Conservation (phyloP, 1,139 yeast species). For the Taiozyma onychis region DNA sequence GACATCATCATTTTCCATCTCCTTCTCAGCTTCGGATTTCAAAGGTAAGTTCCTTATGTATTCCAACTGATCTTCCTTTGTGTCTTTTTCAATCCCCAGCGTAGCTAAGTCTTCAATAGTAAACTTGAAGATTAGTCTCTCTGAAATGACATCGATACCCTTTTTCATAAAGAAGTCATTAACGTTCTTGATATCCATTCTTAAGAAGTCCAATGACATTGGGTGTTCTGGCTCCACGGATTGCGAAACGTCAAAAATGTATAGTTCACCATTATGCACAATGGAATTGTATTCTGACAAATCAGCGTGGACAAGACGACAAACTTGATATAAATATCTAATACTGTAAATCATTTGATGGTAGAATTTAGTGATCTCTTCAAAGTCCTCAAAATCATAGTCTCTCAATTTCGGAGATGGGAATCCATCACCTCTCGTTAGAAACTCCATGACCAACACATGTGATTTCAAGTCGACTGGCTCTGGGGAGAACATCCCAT, state of each 20-base stretch:
- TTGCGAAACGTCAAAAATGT: slow-evolving; percentile 95
- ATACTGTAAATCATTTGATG: slow-evolving; percentile 78
- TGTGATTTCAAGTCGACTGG: slow-evolving; percentile 86
- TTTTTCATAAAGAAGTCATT: slow-evolving; percentile 77
- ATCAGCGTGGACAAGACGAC: slow-evolving; percentile 95
- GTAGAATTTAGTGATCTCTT: slow-evolving; percentile 64
- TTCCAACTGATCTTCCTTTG: slow-evolving; percentile 34
- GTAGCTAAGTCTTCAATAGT: slow-evolving; percentile 39
- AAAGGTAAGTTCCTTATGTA: slow-evolving; percentile 44
- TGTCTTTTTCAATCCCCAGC: slow-evolving; percentile 32
- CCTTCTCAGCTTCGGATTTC: slow-evolving; percentile 46
- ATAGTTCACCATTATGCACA: slow-evolving; percentile 73
- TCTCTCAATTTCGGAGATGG: slow-evolving; percentile 88
- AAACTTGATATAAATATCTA: slow-evolving; percentile 80
- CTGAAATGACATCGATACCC: slow-evolving; percentile 74
- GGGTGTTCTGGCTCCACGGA: slow-evolving; percentile 98
- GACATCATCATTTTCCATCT: slow-evolving; percentile 69
- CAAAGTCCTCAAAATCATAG: slow-evolving; percentile 59
- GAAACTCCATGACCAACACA: slow-evolving; percentile 91
- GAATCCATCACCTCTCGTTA: slow-evolving; percentile 59
- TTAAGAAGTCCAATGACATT: slow-evolving; percentile 84
- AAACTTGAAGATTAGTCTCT: slow-evolving; percentile 73
- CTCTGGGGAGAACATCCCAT: slow-evolving; percentile 88
- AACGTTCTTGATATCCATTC: slow-evolving; percentile 97
- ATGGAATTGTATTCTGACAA: slow-evolving; percentile 91